Base-by-base conservation (phyloP, 192 early-diverging fungal genomes). In the Backusella macrospora region DNA sequence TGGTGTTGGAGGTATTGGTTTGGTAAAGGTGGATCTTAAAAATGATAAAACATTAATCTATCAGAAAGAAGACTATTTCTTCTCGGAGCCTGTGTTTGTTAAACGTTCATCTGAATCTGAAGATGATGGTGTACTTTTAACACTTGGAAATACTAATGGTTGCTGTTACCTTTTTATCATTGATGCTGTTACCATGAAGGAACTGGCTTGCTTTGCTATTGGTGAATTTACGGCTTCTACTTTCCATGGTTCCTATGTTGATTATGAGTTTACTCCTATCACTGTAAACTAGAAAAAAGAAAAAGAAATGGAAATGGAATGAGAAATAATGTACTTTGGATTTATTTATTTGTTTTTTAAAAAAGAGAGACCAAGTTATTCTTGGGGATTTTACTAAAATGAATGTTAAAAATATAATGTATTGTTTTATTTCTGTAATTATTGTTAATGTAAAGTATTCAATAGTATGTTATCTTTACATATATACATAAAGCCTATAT, bases 111-210 rank as follows among this genome's bases (percentile, higher is more conserved):
- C 83, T 14, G 77, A 47, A 10, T 73, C 62, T 0, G 88, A 90
- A 68, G 88, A 90, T 46, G 88, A 90, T 68, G 88, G 86, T 64
- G 83, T 88, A 1, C 49, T 90, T 9, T 65, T 90, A 40, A 79
- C 76, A 9, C 68, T 89, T 63, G 84, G 81, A 6, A 71, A 76
- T 49, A 47, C 71, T 18, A 55, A 68, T 4, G 74, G 72, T 0
- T 70, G 73, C 0, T 80, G 80, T 23, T 84, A 81, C 74, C 66
- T 90, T 72, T 38, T 86, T 38, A 72, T 88, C 0, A 44, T 90
- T 55, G 75, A 88, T 74, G 85, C 85, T 16, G 62, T 71, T 62
- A 82, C 80, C 6, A 55, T 90, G 69, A 47, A 72, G 9, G 88
- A 90, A 73, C 66, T 87, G 45, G 84, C 84, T 21, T 82, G 82